A percentile compares a stretch with the other conserved stretches of the same genome.
Conservation (phyloP, 495 filamentous ascomycete species). For the Friedmanniomyces endolithicus region DNA sequence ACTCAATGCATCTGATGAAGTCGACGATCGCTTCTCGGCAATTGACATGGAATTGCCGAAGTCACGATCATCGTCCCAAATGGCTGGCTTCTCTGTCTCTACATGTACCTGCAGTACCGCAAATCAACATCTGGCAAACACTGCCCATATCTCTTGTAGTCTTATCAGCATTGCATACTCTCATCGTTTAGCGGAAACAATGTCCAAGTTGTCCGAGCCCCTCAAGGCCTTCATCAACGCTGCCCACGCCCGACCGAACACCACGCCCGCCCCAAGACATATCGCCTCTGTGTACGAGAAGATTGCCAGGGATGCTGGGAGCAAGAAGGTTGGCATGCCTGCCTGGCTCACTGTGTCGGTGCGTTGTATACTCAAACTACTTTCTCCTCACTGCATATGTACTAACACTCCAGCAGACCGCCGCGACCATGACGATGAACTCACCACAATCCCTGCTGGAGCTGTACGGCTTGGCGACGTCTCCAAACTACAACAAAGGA, state of each 20-base stretch:
- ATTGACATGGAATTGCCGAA: too few relatives aligned
- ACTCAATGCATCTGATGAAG: too few relatives aligned
- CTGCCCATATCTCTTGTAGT: too few relatives aligned
- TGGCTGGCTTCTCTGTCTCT: not conserved
- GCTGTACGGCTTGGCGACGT: conserved; percentile 43
- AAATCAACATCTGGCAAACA: too few relatives aligned
- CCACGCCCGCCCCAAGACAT: conserved; percentile 47
- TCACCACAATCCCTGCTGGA: conserved; percentile 50
- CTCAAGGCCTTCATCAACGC: conserved; percentile 64
- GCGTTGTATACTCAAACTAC: too few relatives aligned
- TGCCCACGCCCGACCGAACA: conserved; percentile 51
- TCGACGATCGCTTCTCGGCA: too few relatives aligned
- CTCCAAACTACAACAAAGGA: conserved; percentile 15
- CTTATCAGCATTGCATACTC: too few relatives aligned
- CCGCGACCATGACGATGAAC: conserved; percentile 64
- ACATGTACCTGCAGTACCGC: too few relatives aligned
- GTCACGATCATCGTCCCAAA: too few relatives aligned
- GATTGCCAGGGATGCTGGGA: conserved; percentile 42
- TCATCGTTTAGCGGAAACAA: conserved; percentile 19
- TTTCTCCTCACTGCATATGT: too few relatives aligned
- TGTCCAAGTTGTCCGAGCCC: conserved; percentile 55
- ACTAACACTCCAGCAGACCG: conserved; percentile 37
- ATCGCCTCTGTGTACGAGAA: conserved; percentile 48
- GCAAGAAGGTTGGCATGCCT: conserved; percentile 43
- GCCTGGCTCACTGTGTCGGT: conserved; percentile 58